phyloP scores from a whole-genome alignment of 2,329 filamentous ascomycete genomes.

The Aspergillus sp. region DNA sequence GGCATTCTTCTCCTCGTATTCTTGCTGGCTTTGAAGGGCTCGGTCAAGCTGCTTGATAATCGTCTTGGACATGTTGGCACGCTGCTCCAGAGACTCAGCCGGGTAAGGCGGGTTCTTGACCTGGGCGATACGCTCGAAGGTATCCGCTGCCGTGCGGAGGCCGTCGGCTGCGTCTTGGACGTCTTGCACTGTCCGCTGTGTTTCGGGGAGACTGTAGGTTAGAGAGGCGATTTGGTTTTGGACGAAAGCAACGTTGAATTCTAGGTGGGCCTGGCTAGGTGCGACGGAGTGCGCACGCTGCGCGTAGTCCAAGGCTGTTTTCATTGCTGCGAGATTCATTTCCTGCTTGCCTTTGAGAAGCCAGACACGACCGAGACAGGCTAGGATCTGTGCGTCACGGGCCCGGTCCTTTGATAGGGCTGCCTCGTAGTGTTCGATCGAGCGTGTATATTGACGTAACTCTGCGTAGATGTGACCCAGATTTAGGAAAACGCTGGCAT shows the following conservation, averaged over 20 bases:
- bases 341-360: conserved; percentile 74
- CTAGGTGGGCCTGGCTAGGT: conserved; percentile 83
- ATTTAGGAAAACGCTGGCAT: conserved; percentile 86
- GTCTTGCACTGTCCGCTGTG: conserved; percentile 74
- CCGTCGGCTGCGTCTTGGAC: conserved; percentile 77
- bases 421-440: conserved; percentile 90
- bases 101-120: conserved; percentile 78
- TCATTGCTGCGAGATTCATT: conserved; percentile 61
- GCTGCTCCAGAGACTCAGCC: conserved; percentile 84
- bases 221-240: conserved; percentile 90
- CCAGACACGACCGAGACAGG: conserved; percentile 86
- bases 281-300: conserved; percentile 70
- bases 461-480: conserved; percentile 91
- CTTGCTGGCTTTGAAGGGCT: conserved; percentile 77
- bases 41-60: conserved; percentile 89
- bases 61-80: conserved; percentile 96
- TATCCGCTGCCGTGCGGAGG: conserved; percentile 80
- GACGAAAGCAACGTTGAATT: conserved; percentile 97
- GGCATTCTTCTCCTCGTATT: conserved; percentile 92
- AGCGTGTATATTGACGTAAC: conserved; percentile 82
- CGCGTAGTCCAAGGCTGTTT: conserved; percentile 64
- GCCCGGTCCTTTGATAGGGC: conserved; percentile 78
- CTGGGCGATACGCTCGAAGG: conserved; percentile 60
- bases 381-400: conserved; percentile 75
- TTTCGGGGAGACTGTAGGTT: conserved; percentile 72